Percentiles rank a stretch among this genome's conserved stretches.
These are phyloP conservation scores for Candida labiduridarum DNA, from an alignment of 1,139 yeast species.

Conservation along the genomic window DNA sequence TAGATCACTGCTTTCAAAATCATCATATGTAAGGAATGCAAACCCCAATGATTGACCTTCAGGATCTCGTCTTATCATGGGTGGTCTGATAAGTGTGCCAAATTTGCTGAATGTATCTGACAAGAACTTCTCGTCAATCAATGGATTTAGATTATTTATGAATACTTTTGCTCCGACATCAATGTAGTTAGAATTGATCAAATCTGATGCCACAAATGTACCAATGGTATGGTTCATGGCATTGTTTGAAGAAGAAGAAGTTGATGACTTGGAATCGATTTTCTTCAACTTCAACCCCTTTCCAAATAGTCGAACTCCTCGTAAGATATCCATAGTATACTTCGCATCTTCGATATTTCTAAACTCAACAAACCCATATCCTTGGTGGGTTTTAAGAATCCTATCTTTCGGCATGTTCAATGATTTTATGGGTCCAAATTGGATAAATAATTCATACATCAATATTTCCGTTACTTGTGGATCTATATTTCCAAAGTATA, in stretches of 20 bases:
- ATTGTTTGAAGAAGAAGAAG: slow-evolving; percentile 3
- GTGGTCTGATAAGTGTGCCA: slow-evolving; percentile 60
- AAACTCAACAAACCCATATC: slow-evolving; percentile 87
- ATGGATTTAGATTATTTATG: slow-evolving; percentile 69
- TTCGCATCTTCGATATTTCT: slow-evolving; percentile 62
- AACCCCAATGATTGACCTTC: slow-evolving; percentile 59
- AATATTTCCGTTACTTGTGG: slow-evolving; percentile 67
- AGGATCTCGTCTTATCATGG: slow-evolving; percentile 55
- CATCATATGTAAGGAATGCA: slow-evolving; percentile 63
- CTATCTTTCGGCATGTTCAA: slow-evolving; percentile 82
- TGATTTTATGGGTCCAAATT: slow-evolving; percentile 76
- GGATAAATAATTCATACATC: slow-evolving; percentile 80
- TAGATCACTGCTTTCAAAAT: slow-evolving; percentile 68
- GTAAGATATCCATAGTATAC: slow-evolving; percentile 64
- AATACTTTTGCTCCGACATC: slow-evolving; percentile 79
- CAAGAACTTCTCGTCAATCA: slow-evolving; percentile 65
- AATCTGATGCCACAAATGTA: slow-evolving; percentile 9
- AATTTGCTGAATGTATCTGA: slow-evolving; percentile 66
- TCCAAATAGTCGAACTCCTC: slow-evolving; percentile 66
- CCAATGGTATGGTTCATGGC: slow-evolving; percentile 9
- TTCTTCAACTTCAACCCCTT: slow-evolving; percentile 62
- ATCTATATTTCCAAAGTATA: slow-evolving; percentile 86
- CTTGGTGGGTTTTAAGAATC: slow-evolving; percentile 71
- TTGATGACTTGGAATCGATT: slow-evolving; percentile 31
- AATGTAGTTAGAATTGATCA: slow-evolving; percentile 18